Conservation (phyloP, 2,329 filamentous ascomycete species). For the Neurospora sp. region DNA sequence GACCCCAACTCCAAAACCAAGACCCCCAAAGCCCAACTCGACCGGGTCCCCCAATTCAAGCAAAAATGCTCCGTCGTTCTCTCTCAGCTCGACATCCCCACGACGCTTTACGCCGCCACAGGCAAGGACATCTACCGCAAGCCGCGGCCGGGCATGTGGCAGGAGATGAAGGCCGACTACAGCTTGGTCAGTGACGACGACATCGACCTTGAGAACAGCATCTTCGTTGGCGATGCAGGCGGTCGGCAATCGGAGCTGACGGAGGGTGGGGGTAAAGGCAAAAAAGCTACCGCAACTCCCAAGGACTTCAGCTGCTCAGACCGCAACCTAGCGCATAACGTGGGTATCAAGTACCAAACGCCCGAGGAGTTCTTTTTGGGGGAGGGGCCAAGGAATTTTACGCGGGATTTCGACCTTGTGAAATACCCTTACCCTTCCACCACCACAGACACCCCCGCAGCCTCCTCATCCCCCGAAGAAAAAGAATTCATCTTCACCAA, state of each 20-base stretch:
- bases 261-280: background rate
- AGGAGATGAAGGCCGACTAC: slow-evolving; percentile 47
- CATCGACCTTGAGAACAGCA: slow-evolving; percentile 59
- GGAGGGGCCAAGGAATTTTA: slow-evolving; percentile 54
- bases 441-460: no score
- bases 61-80: slow-evolving; percentile 64
- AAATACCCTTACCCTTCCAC: slow-evolving; percentile 36
- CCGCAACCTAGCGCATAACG: slow-evolving; percentile 75
- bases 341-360: slow-evolving; percentile 70
- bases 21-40: slow-evolving; percentile 53
- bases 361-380: slow-evolving; percentile 87
- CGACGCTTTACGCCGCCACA: slow-evolving; percentile 79
- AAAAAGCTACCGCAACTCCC: slow-evolving; percentile 19
- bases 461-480: background rate
- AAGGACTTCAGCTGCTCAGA: slow-evolving; percentile 60
- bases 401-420: slow-evolving; percentile 60
- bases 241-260: slow-evolving; percentile 40
- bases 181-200: slow-evolving; percentile 40
- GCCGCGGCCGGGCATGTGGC: slow-evolving; percentile 84
- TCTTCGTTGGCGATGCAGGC: slow-evolving; percentile 86
- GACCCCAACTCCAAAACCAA: slow-evolving; percentile 52
- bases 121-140: slow-evolving; percentile 75
- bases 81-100: slow-evolving; percentile 61
- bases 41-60: slow-evolving; percentile 72
- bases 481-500: slow-evolving; percentile 42